Evolutionary conservation across 306 rosid genomes (phyloP), one percentile per base, ranked within the genome.

Genomic region (Argentina anserina): DNA sequence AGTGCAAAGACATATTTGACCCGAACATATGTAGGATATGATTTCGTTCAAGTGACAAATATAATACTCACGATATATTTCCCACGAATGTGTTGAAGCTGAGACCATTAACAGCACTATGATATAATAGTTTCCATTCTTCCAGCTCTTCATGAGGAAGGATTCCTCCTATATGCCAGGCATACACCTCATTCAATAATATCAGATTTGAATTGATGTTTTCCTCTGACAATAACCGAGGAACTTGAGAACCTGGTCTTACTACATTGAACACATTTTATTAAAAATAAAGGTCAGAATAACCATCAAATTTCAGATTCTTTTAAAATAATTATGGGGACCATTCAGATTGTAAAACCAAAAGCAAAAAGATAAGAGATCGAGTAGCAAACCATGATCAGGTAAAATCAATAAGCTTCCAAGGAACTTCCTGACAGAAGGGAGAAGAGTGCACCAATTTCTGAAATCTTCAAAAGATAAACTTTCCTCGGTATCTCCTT

Each of bases 151-250:
- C 94, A 64, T 75, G 96, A 25, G 96, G 63, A 76, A 91, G 95
- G 65, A 90, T 89, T 70, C 98, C 98, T 82, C 97, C 95, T 65
- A 94, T 86, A 76, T 86, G 98, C 97, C 98, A 91, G 74, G 96
- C 95, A 77, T 84, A 86, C 69, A 88, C 89, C 90, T 89, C 84
- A 78, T 87, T 94, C 72, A 91, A 70, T 65, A 89, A 75, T n/a
- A 89, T 37, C 74, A 77, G 45, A 69, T 73, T 80, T 37, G 95
- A 68, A 76, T 89, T 86, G 47, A 86, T 55, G 72, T 61, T 75
- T 52, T 85, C 90, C 10, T 64, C 41, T 46, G 81, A 78, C 80
- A 85, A 66, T 37, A 94, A 76, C 52, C 58, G 84, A 64, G 98
- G 98, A 84, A 89, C 85, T 64, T 85, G 89, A 71, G 79, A 85